These are phyloP conservation scores for Teratosphaeria zuluensis DNA, from an alignment of 2,329 filamentous ascomycete genomes.

Conservation along the genomic window DNA sequence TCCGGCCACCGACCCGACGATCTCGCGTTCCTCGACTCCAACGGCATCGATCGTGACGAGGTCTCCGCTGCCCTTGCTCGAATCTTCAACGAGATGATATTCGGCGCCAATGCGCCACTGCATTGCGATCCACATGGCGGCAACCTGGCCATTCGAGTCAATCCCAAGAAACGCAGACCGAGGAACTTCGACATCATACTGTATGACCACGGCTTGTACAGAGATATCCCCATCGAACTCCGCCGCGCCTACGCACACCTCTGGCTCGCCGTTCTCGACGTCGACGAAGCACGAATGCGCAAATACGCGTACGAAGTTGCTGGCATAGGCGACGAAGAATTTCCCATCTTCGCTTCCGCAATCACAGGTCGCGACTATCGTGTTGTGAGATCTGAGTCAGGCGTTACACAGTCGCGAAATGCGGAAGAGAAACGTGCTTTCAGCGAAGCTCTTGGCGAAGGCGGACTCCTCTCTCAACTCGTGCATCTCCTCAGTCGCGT, in stretches of 20 bases:
- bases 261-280: slow-evolving; percentile 91
- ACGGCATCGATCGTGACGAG: slow-evolving; percentile 87
- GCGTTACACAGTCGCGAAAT: slow-evolving; percentile 53
- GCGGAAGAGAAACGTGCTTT: slow-evolving; percentile 78
- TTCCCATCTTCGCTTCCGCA: slow-evolving; percentile 88
- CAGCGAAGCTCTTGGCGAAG: slow-evolving; percentile 72
- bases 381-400: slow-evolving; percentile 50
- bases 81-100: slow-evolving; percentile 99
- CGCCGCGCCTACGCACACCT: slow-evolving; percentile 88
- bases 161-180: slow-evolving; percentile 47
- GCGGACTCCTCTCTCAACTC: slow-evolving; percentile 69
- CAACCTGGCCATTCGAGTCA: slow-evolving; percentile 85
- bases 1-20: slow-evolving; percentile 82
- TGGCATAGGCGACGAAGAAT: slow-evolving; percentile 78
- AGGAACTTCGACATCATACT: slow-evolving; percentile 87
- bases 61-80: slow-evolving; percentile 82
- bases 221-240: slow-evolving; percentile 71
- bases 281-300: slow-evolving; percentile 76
- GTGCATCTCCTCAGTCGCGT: slow-evolving; percentile 83
- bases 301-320: slow-evolving; percentile 83
- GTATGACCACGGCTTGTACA: slow-evolving; percentile 94
- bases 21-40: slow-evolving; percentile 71
- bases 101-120: slow-evolving; percentile 74
- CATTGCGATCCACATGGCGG: slow-evolving; percentile 97
- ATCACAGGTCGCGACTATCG: slow-evolving; percentile 90